A percentile compares a stretch with the other conserved stretches of the same genome.
Conservation (phyloP, 2,329 filamentous ascomycete species). For the Phaeosphaeria sp. region DNA sequence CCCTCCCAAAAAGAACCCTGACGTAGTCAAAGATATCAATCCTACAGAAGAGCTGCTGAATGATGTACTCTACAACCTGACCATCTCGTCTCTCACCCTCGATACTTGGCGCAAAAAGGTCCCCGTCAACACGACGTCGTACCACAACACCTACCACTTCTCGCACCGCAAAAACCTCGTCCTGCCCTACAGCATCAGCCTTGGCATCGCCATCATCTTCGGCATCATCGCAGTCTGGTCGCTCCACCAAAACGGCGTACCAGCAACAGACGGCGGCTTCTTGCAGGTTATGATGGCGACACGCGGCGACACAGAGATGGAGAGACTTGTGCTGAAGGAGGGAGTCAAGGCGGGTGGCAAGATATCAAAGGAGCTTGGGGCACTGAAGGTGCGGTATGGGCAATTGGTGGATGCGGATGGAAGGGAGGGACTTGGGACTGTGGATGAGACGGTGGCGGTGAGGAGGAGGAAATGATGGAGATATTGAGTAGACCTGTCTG, state of each 20-base stretch:
- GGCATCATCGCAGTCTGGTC: constrained; percentile 2
- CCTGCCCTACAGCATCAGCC: constrained; percentile 6
- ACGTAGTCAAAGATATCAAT: neutral
- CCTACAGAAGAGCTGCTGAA: constrained; percentile 6
- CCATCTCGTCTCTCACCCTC: constrained; percentile 9
- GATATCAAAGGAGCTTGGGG: neutral
- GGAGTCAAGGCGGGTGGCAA: neutral
- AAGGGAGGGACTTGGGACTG: neutral
- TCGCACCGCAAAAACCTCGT: constrained; percentile 4
- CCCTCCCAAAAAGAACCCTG: too few species aligned
- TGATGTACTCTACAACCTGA: constrained; percentile 6
- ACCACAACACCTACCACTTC: constrained; percentile 7
- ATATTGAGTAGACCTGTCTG: too few species aligned
- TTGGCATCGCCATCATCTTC: neutral
- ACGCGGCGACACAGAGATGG: constrained; percentile 10
- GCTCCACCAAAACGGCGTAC: constrained; percentile 3
- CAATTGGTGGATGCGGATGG: neutral
- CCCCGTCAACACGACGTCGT: constrained; percentile 4
- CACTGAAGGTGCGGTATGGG: constrained; percentile 2
- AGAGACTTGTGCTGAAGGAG: constrained; percentile 1
- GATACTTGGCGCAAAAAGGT: neutral
- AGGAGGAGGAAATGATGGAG: neutral
- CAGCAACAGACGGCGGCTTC: constrained; percentile 12
- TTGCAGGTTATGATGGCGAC: constrained; percentile 17
- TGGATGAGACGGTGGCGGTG: constrained; percentile 1